Conservation (phyloP, 1,284 basidiomycete species). For the Leccinum pachyderme region DNA sequence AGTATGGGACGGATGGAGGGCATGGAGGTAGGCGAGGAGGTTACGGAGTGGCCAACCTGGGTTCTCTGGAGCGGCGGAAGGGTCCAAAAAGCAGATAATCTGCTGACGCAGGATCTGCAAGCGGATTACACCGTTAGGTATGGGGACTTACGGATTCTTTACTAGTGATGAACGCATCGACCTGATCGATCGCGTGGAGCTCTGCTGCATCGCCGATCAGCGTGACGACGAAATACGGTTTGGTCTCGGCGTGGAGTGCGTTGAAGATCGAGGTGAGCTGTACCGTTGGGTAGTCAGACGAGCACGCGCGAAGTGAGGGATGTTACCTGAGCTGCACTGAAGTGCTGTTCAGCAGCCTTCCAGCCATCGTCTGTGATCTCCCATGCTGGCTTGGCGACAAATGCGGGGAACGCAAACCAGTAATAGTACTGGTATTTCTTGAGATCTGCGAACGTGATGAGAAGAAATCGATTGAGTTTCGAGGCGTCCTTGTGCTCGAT, state of each 20-base stretch:
- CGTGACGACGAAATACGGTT: slow-evolving; percentile 62
- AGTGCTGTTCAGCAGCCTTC: background rate
- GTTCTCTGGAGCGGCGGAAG: slow-evolving; percentile 73
- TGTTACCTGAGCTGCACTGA: background rate
- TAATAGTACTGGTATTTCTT: slow-evolving; percentile 98
- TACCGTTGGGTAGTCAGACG: background rate
- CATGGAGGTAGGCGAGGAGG: slow-evolving; percentile 77
- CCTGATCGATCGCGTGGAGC: slow-evolving; percentile 56
- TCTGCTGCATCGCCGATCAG: slow-evolving; percentile 33
- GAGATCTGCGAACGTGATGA: slow-evolving; percentile 94
- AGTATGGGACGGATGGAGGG: slow-evolving; percentile 49
- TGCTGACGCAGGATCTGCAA: slow-evolving; percentile 27
- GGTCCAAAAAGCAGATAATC: slow-evolving; percentile 82
- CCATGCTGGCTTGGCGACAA: slow-evolving; percentile 86
- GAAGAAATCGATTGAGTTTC: slow-evolving; percentile 74
- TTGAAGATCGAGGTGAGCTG: slow-evolving; percentile 43
- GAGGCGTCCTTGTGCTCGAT: slow-evolving; percentile 48
- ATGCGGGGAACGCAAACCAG: slow-evolving; percentile 96
- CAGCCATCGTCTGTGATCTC: slow-evolving; percentile 50
- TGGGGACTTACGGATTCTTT: slow-evolving; percentile 38
- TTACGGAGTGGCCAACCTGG: slow-evolving; percentile 97
- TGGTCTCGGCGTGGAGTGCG: slow-evolving; percentile 38
- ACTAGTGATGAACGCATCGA: slow-evolving; percentile 50
- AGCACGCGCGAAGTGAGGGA: background rate
- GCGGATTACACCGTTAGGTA: too few relatives aligned